phyloP scores from a whole-genome alignment of 257 asterid genomes.

The Euphrasia confusa region DNA sequence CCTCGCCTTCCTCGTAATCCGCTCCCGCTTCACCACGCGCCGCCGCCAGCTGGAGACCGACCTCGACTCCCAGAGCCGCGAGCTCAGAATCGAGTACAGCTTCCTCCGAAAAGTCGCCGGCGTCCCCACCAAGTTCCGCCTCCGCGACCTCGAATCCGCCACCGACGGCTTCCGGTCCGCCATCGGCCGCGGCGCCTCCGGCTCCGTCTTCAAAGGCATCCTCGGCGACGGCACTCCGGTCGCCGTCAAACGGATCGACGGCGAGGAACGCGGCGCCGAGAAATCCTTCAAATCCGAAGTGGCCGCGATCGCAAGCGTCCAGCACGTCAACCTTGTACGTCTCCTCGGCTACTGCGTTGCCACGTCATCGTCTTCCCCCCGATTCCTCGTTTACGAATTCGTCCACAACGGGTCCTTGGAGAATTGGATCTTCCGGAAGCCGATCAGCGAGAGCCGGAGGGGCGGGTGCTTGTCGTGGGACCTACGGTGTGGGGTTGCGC shows the following conservation, averaged over 20 bases:
- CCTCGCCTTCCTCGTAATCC: conserved; percentile 25
- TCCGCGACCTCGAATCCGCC: conserved; percentile 64
- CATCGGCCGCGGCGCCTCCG: conserved; percentile 66
- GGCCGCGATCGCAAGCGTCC: conserved; percentile 76
- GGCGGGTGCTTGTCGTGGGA: conserved; percentile 67
- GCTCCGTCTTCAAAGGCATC: conserved; percentile 59
- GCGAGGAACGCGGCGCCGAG: conserved; percentile 64
- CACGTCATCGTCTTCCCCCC: conserved; percentile 36
- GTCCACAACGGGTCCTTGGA: conserved; percentile 58
- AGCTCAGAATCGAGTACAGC: conserved; percentile 71
- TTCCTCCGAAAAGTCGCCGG: conserved; percentile 80
- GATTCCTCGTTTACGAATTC: conserved; percentile 56
- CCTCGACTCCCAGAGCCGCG: conserved; percentile 57
- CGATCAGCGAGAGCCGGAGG: not conserved
- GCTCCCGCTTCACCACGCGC: conserved; percentile 37
- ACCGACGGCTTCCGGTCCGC: conserved; percentile 52
- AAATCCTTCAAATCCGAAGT: conserved; percentile 61
- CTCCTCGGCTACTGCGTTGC: conserved; percentile 58
- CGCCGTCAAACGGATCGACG: conserved; percentile 67
- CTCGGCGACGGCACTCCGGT: conserved; percentile 54
- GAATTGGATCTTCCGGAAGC: conserved; percentile 55
- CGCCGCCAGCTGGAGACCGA: conserved; percentile 37
- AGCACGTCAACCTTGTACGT: conserved; percentile 69
- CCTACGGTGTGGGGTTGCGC: conserved; percentile 45
- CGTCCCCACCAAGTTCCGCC: conserved; percentile 62